These are phyloP conservation scores for Malassezia japonica DNA, from an alignment of 1,284 basidiomycete species.

Conservation along the genomic window DNA sequence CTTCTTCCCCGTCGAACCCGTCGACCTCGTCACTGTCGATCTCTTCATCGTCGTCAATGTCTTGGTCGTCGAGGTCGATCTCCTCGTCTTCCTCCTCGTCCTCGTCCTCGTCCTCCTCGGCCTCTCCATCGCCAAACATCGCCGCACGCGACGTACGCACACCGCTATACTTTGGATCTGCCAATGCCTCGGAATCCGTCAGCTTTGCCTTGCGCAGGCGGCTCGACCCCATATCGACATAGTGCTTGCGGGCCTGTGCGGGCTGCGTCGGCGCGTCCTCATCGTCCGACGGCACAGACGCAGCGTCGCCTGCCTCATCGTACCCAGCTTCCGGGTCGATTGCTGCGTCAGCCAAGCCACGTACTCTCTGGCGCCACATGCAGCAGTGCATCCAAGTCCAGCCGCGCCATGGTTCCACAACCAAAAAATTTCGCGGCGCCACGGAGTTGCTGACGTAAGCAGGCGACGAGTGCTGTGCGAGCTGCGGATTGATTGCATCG, in stretches of 20 bases:
- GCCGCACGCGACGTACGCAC: constrained; percentile 27
- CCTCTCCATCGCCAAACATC: constrained; percentile 24
- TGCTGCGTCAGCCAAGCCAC: constrained; percentile 6
- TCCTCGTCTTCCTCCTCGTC: constrained; percentile 8
- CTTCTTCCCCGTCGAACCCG: constrained; percentile 4
- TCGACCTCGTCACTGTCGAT: constrained; percentile 15
- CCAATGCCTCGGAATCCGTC: constrained; percentile 27
- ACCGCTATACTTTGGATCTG: constrained; percentile 23
- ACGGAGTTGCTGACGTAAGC: not conserved
- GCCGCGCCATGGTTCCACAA: constrained; percentile 4
- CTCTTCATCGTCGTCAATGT: constrained; percentile 9
- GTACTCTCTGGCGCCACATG: constrained; percentile 14
- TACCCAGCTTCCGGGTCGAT: constrained; percentile 14
- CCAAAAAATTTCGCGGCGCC: not conserved
- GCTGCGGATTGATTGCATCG: too few relatives aligned
- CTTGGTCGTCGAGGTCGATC: not conserved
- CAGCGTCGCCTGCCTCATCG: not conserved
- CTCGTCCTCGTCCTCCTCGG: constrained; percentile 8
- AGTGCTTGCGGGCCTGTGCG: too few relatives aligned
- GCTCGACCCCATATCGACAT: constrained; percentile 28
- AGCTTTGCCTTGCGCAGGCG: constrained; percentile 26
- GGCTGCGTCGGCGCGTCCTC: constrained; percentile 18
- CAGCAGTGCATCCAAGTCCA: constrained; percentile 12
- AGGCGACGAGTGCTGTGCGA: too few relatives aligned
- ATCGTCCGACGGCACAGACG: constrained; percentile 1